Evolutionary conservation across 1,139 yeast species (phyloP).

Genomic region (Tardiomyces depauwii): DNA sequence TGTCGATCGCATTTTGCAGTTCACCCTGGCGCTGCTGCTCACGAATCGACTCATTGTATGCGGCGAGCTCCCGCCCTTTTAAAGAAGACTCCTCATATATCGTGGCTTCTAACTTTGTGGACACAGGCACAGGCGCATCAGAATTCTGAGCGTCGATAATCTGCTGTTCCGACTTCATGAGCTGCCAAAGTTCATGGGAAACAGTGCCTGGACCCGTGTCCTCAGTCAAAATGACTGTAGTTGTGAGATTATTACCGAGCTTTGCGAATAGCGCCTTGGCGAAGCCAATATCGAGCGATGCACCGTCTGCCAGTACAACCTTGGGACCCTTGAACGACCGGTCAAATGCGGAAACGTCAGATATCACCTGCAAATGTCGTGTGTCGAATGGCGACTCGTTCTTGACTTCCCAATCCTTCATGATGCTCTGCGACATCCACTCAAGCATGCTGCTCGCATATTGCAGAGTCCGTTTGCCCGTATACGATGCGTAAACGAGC

Average conservation of each 20-base stretch:
- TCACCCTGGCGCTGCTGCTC: slow-evolving; percentile 36
- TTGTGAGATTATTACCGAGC: slow-evolving; percentile 52
- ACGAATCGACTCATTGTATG: slow-evolving; percentile 18
- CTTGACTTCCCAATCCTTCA: slow-evolving; percentile 71
- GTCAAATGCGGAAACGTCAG: slow-evolving; percentile 47
- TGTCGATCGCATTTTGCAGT: slow-evolving; percentile 43
- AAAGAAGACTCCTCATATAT: slow-evolving; percentile 19
- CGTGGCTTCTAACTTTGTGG: slow-evolving; percentile 14
- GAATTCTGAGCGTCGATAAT: slow-evolving; percentile 2
- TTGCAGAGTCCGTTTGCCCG: slow-evolving; percentile 67
- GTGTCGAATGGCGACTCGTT: slow-evolving; percentile 56
- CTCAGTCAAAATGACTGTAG: slow-evolving; percentile 56
- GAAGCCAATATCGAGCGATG: slow-evolving; percentile 56
- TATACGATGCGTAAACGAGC: slow-evolving; percentile 61
- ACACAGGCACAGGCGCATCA: slow-evolving; percentile 6
- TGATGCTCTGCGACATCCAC: slow-evolving; percentile 82
- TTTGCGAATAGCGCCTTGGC: slow-evolving; percentile 46
- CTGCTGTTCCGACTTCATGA: neutral
- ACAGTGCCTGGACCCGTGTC: neutral
- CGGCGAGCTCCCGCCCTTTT: slow-evolving; percentile 26
- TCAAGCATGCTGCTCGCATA: slow-evolving; percentile 86
- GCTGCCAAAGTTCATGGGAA: neutral
- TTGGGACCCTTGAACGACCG: slow-evolving; percentile 55
- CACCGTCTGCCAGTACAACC: slow-evolving; percentile 72
- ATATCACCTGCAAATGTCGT: slow-evolving; percentile 42